Evolutionary conservation across 1,139 yeast genomes (phyloP), one percentile per base, ranked within the genome.

Genomic region (Maudiozyma humilis): DNA sequence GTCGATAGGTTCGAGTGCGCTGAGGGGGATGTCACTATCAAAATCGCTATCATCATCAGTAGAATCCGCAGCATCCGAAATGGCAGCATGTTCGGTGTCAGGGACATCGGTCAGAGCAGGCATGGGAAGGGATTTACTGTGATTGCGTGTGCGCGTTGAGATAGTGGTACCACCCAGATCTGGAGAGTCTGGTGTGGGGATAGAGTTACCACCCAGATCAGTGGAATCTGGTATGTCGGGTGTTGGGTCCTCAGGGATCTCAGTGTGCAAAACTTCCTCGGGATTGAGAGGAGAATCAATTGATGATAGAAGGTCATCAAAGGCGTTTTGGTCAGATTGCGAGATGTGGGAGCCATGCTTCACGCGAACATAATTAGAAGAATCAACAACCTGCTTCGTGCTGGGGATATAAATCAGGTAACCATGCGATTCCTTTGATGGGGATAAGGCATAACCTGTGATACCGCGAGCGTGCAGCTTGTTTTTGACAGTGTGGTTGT

Each of bases 381-480:
- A 15, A 14, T 39, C 43, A 6, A 43, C 25, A 14, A 43, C 19
- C 33, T 29, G 36, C 13, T 29, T 23, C 12, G 14, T 16, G 12
- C 23, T 3, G 17, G 40, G 43, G 13, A 43, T 10, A 19, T 40
- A 36, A 19, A 40, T 39, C 3, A 32, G 18, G 23, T 40, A 43
- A 13, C 46, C 42, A 30, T 29, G 32, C 3, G 40, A 36, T 30
- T 43, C 38, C 15, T 34, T 29, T 14, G 43, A 41, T 18, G 48
- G 45, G 3, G 20, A 36, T 18, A 43, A 17, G 2, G 36, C 43
- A 33, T 16, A 37, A 2, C 42, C 42, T 13, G 31, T 20, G 20
- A 36, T 38, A 20, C 45, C 44, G 31, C 49, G 35, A 1, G 34
- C 18, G 15, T 44, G 12, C 4, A 46, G 31, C 30, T 46, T 47